Conservation (phyloP, 129 eudicot genomes). For the Helichrysum umbraculigerum region DNA sequence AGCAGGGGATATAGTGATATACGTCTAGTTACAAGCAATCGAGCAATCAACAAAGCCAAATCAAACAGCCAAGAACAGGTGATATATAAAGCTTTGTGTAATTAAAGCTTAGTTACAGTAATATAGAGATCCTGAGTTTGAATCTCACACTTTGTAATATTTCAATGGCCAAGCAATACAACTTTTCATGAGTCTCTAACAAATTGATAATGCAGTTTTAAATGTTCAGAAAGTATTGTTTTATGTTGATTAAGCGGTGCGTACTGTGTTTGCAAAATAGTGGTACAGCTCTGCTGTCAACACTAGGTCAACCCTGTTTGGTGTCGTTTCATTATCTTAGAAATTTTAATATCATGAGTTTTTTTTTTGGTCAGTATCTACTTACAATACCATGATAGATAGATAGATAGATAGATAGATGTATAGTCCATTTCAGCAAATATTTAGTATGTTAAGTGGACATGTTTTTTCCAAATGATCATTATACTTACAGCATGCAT, state of each 20-base stretch:
- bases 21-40: background rate
- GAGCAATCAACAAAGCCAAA: background rate
- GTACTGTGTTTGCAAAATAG: background rate
- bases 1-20: too few relatives aligned
- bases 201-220: background rate
- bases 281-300: conserved; percentile 3
- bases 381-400: background rate
- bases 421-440: background rate
- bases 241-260: background rate
- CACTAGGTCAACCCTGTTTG: too few relatives aligned
- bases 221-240: background rate
- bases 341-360: background rate
- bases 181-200: background rate
- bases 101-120: too few relatives aligned
- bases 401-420: background rate
- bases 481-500: background rate
- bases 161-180: too few relatives aligned
- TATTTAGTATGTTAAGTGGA: background rate
- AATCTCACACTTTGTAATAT: too few relatives aligned
- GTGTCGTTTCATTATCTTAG: background rate
- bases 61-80: background rate
- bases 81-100: too few relatives aligned
- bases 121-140: too few relatives aligned
- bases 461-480: background rate
- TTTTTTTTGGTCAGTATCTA: background rate